Conservation (phyloP, 2,329 filamentous ascomycete species). For the Hypoxylon sp. region DNA sequence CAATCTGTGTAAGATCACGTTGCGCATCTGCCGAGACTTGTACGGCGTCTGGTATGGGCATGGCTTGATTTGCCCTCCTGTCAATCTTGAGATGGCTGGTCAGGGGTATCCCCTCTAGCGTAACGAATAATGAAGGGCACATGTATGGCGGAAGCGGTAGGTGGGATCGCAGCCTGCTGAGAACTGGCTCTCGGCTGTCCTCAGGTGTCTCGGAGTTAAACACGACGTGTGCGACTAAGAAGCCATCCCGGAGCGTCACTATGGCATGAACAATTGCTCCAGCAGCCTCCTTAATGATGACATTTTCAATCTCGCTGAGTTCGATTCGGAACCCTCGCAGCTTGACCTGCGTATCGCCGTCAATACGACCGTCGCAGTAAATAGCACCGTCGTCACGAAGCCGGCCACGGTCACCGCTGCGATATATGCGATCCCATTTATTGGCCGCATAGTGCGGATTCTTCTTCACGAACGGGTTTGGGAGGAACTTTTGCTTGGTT, state of each 20-base stretch:
- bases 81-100: conserved; percentile 39
- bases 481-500: conserved; percentile 15
- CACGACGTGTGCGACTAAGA: conserved; percentile 52
- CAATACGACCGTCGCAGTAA: conserved; percentile 56
- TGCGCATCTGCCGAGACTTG: neutral
- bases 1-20: conserved; percentile 19
- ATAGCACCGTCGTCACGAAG: conserved; percentile 57
- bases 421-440: conserved; percentile 21
- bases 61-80: conserved; percentile 17
- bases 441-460: neutral
- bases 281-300: conserved; percentile 32
- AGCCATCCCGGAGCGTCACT: conserved; percentile 32
- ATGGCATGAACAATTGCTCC: conserved; percentile 33
- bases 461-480: conserved; percentile 19
- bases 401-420: conserved; percentile 60
- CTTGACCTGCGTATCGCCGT: conserved; percentile 57
- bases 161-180: conserved; percentile 22
- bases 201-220: conserved; percentile 27
- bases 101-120: conserved; percentile 28
- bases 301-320: conserved; percentile 55
- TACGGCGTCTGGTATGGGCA: conserved; percentile 25
- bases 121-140: conserved; percentile 21
- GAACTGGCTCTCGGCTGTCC: conserved; percentile 10
- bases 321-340: conserved; percentile 55
- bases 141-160: conserved; percentile 43